These are phyloP conservation scores for Aspergillus affinis DNA, from an alignment of 495 filamentous ascomycete genomes.

Conservation along the genomic window DNA sequence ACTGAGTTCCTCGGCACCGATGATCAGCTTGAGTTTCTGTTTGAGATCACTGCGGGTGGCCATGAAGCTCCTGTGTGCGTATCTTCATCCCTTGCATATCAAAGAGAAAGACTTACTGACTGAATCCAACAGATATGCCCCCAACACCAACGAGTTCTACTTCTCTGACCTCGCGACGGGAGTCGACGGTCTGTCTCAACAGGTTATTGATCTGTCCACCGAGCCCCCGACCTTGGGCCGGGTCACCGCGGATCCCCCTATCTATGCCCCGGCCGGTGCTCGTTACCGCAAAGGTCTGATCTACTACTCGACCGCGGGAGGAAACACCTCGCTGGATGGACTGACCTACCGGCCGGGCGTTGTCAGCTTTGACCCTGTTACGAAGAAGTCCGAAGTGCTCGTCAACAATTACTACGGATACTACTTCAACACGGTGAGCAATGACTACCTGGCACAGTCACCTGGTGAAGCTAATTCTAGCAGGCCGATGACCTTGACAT, in stretches of 20 bases:
- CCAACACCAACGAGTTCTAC: neutral
- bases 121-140: neutral
- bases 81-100: too few relatives aligned
- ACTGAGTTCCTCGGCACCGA: neutral
- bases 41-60: neutral
- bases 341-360: neutral
- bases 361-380: neutral
- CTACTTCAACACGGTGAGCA: neutral
- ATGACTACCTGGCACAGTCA: too few relatives aligned
- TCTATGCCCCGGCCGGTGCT: neutral
- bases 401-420: conserved; percentile 6
- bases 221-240: neutral
- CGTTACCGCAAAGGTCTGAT: neutral
- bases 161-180: neutral
- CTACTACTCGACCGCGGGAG: neutral
- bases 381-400: neutral
- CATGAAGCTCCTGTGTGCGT: conserved; percentile 3
- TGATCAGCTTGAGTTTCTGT: neutral
- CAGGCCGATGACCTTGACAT: conserved; percentile 2
- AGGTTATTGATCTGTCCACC: neutral
- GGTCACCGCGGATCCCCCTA: neutral
- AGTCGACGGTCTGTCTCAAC: neutral
- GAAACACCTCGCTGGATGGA: conserved; percentile 1
- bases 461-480: neutral
- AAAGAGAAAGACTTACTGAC: too few relatives aligned